Evolutionary conservation across 306 rosid genomes (phyloP).

Genomic region (Astragalus membranaceus): DNA sequence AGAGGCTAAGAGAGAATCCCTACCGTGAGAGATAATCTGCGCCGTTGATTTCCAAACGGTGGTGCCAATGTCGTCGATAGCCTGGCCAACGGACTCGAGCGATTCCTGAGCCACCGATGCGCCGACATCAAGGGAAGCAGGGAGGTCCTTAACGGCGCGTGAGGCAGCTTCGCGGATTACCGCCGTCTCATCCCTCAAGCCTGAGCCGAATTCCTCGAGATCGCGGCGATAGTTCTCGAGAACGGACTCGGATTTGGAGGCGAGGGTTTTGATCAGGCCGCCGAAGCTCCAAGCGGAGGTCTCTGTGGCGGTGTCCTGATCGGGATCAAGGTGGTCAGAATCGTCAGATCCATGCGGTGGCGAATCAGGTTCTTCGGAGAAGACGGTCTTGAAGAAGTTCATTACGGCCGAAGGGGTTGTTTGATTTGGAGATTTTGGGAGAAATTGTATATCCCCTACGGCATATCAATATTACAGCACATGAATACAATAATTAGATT

Average conservation of each 20-base stretch:
- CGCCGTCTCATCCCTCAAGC: constrained; percentile 59
- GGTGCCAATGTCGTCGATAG: constrained; percentile 84
- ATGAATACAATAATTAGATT: no score
- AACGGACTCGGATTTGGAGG: constrained; percentile 70
- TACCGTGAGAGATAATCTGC: constrained; percentile 72
- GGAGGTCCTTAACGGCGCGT: constrained; percentile 82
- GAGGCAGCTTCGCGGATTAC: constrained; percentile 85
- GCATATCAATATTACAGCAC: background rate
- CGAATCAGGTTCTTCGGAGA: constrained; percentile 51
- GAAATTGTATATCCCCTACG: background rate
- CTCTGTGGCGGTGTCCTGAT: background rate
- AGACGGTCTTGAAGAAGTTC: constrained; percentile 63
- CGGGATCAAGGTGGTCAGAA: constrained; percentile 15
- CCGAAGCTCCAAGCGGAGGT: constrained; percentile 70
- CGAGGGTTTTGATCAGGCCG: constrained; percentile 59
- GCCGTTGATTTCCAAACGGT: constrained; percentile 91
- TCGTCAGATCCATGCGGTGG: constrained; percentile 11
- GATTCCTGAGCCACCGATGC: constrained; percentile 92
- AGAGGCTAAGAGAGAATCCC: constrained; percentile 44
- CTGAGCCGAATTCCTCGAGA: constrained; percentile 79
- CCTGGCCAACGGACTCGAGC: constrained; percentile 91
- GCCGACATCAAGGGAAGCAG: constrained; percentile 69
- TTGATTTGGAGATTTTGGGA: background rate
- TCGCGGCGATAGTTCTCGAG: constrained; percentile 73
- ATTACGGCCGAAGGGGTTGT: constrained; percentile 6